These are phyloP conservation scores for Prunella vulgaris DNA, from an alignment of 257 asterid species.

Conservation along the genomic window DNA sequence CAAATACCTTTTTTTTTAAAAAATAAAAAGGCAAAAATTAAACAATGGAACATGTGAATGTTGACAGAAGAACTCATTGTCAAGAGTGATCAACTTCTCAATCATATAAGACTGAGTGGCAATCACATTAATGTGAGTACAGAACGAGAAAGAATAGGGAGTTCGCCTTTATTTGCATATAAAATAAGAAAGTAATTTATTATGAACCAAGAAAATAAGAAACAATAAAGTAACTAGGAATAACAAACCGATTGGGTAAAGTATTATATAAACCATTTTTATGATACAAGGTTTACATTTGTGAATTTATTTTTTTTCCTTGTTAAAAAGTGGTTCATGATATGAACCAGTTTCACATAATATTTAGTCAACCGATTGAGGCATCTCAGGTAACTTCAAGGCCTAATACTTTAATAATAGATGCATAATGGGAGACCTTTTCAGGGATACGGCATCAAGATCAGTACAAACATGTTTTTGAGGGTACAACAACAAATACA, in stretches of 20 bases:
- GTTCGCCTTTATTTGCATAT: background rate
- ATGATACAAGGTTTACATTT: no score
- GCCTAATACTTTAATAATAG: background rate
- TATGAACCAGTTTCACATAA: no score
- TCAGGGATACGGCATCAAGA: background rate
- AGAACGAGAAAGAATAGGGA: background rate
- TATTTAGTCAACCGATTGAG: background rate
- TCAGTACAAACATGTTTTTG: background rate
- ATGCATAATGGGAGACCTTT: background rate
- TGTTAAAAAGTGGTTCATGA: no score
- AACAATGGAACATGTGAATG: background rate
- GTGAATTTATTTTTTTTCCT: no score
- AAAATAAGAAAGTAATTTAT: background rate
- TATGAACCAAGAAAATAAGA: background rate
- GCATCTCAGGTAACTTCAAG: background rate
- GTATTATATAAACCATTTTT: no score
- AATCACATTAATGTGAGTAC: background rate
- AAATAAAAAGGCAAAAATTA: background rate
- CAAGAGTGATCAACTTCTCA: background rate
- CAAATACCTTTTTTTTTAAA: background rate
- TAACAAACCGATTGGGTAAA: background rate
- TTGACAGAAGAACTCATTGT: background rate
- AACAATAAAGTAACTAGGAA: background rate
- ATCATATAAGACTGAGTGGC: slow-evolving; percentile 10
- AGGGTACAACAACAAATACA: background rate